Evolutionary conservation across 306 rosid genomes (phyloP).

Genomic region (Lupinus albus): DNA sequence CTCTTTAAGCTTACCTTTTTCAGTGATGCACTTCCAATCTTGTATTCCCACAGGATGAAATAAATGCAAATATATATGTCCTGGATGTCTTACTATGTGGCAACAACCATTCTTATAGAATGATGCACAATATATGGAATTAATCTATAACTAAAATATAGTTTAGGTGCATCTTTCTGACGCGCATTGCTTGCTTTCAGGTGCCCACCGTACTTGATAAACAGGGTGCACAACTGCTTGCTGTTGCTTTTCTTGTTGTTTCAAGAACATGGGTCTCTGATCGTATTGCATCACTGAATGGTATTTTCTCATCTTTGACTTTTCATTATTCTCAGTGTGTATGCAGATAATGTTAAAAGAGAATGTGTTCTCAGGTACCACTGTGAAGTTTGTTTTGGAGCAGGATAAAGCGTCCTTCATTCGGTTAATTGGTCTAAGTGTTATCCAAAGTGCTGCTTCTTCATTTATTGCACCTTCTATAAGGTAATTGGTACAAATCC

Average conservation of each 20-base stretch:
- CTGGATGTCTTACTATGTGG: slow-evolving; percentile 15
- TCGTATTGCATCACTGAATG: slow-evolving; percentile 93
- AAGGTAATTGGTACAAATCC: slow-evolving; percentile 53
- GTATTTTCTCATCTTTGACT: slow-evolving; percentile 47
- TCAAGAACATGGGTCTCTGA: slow-evolving; percentile 98
- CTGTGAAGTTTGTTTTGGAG: slow-evolving; percentile 90
- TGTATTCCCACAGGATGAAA: neutral
- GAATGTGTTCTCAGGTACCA: slow-evolving; percentile 69
- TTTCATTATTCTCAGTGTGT: slow-evolving; percentile 14
- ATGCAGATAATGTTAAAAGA: slow-evolving; percentile 39
- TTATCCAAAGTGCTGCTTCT: slow-evolving; percentile 89
- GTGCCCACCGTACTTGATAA: slow-evolving; percentile 86
- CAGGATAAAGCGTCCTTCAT: slow-evolving; percentile 86
- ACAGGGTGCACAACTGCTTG: slow-evolving; percentile 93
- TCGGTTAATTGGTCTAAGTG: slow-evolving; percentile 80
- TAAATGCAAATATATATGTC: slow-evolving; percentile 31
- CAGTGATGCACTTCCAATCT: slow-evolving; percentile 28
- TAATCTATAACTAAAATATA: slow-evolving; percentile 21
- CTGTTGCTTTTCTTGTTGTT: slow-evolving; percentile 88
- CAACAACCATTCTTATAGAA: slow-evolving; percentile 1
- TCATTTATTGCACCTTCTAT: slow-evolving; percentile 91
- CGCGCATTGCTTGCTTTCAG: slow-evolving; percentile 50
- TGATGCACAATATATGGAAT: neutral
- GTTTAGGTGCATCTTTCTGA: slow-evolving; percentile 28
- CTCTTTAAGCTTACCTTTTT: slow-evolving; percentile 16